A percentile compares a stretch with the other conserved stretches of the same genome.
phyloP scores from a whole-genome alignment of 257 asterid genomes.

The Voacanga thouarsii region DNA sequence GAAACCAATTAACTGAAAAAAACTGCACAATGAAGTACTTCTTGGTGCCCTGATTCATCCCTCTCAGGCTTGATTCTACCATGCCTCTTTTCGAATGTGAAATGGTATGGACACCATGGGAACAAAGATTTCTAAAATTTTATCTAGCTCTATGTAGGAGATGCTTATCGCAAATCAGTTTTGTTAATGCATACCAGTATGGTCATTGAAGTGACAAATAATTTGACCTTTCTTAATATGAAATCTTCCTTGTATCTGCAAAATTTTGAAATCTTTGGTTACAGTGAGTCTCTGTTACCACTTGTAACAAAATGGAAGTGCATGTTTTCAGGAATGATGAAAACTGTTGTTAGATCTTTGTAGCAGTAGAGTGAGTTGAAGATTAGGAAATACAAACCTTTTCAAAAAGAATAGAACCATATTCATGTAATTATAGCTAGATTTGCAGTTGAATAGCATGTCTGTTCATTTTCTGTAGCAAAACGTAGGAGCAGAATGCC shows the following conservation, averaged over 20 bases:
- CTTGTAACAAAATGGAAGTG: not conserved
- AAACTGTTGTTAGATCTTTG: not conserved
- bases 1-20: not conserved
- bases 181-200: too few species aligned
- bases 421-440: too few species aligned
- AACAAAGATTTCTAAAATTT: too few species aligned
- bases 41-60: not conserved
- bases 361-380: not conserved
- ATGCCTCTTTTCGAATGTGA: not conserved
- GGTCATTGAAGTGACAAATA: not conserved
- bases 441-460: too few species aligned
- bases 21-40: not conserved
- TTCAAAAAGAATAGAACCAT: not conserved
- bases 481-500: too few species aligned
- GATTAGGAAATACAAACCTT: not conserved
- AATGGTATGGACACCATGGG: not conserved
- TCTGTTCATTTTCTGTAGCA: too few species aligned
- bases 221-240: not conserved
- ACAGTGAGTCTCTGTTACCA: not conserved
- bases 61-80: not conserved
- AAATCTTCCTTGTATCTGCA: not conserved
- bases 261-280: too few species aligned
- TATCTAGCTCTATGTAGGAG: not conserved
- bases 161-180: not conserved
- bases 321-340: not conserved